phyloP scores from a whole-genome alignment of 257 asterid genomes.

The Ilex asprella region DNA sequence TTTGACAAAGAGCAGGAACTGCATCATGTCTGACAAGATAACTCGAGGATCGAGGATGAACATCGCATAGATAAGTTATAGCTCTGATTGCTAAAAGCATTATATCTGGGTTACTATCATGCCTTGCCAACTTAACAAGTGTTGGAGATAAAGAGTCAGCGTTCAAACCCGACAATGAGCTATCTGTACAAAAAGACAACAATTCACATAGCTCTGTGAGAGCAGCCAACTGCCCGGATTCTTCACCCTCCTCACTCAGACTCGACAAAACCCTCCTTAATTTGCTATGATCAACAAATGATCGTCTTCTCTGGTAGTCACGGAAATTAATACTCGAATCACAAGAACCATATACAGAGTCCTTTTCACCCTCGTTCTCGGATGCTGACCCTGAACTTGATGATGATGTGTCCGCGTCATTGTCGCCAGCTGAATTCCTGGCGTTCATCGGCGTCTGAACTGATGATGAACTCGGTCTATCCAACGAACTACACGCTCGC shows the following conservation, averaged over 20 bases:
- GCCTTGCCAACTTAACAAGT: slow-evolving; percentile 71
- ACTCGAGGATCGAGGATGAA: slow-evolving; percentile 63
- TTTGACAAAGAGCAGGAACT: slow-evolving; percentile 82
- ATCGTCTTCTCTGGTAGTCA: slow-evolving; percentile 50
- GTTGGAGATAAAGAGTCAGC: slow-evolving; percentile 71
- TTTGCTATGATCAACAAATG: slow-evolving; percentile 49
- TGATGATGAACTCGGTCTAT: slow-evolving; percentile 69
- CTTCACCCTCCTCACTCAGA: slow-evolving; percentile 57
- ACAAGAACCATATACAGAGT: slow-evolving; percentile 62
- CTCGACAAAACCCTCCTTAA: slow-evolving; percentile 52
- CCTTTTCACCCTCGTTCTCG: slow-evolving; percentile 74
- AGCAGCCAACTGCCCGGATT: slow-evolving; percentile 71
- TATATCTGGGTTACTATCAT: slow-evolving; percentile 62
- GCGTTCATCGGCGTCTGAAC: slow-evolving; percentile 33
- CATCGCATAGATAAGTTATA: slow-evolving; percentile 85
- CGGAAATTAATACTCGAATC: slow-evolving; percentile 64
- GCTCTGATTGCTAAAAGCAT: slow-evolving; percentile 87
- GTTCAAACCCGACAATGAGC: slow-evolving; percentile 67
- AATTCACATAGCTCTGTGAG: slow-evolving; percentile 91
- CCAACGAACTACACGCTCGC: slow-evolving; percentile 78
- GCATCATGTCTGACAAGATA: slow-evolving; percentile 80
- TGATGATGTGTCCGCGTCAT: slow-evolving; percentile 73
- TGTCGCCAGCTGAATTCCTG: slow-evolving; percentile 32
- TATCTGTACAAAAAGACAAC: slow-evolving; percentile 71
- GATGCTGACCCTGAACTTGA: slow-evolving; percentile 76